Percentiles rank a stretch among this genome's conserved stretches.
Conservation (phyloP, 2,329 filamentous ascomycete genomes). For the Neophaeococcomyces mojaviensis region DNA sequence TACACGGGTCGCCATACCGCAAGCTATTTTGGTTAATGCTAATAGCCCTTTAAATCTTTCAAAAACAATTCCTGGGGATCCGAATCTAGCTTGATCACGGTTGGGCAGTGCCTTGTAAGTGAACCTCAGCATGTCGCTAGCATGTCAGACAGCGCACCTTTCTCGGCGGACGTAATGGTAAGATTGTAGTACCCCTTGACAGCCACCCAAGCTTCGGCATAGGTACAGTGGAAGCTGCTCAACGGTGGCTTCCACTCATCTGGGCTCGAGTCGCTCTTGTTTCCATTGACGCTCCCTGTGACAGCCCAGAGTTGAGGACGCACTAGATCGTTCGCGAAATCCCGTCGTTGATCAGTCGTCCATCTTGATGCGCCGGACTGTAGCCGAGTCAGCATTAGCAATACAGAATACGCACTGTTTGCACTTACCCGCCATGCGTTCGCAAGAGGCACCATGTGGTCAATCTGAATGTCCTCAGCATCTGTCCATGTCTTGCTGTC, state of each 20-base stretch:
- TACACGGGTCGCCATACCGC: too few species aligned
- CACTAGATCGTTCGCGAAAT: conserved; percentile 69
- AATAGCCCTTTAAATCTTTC: too few species aligned
- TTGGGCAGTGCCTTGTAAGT: not conserved
- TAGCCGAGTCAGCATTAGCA: not conserved
- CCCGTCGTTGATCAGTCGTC: conserved; percentile 59
- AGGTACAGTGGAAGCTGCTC: conserved; percentile 57
- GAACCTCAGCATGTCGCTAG: conserved; percentile 52
- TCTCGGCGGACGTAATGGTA: conserved; percentile 65
- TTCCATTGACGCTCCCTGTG: conserved; percentile 66
- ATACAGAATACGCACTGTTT: conserved; percentile 24
- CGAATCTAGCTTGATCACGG: not conserved
- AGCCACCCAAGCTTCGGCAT: conserved; percentile 67
- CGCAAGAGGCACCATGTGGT: conserved; percentile 73
- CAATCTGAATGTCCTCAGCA: conserved; percentile 68
- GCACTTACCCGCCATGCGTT: conserved; percentile 63
- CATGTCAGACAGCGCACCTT: conserved; percentile 59
- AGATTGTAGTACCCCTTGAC: conserved; percentile 68
- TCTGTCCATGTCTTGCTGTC: conserved; percentile 64
- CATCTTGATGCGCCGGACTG: conserved; percentile 64
- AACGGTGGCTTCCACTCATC: conserved; percentile 70
- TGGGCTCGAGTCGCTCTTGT: conserved; percentile 66
- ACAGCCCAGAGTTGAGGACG: conserved; percentile 73
- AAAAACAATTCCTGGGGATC: not conserved
- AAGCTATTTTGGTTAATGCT: too few species aligned